Conservation (phyloP, 1,284 basidiomycete genomes). For the Sanghuangporus weigelae region DNA sequence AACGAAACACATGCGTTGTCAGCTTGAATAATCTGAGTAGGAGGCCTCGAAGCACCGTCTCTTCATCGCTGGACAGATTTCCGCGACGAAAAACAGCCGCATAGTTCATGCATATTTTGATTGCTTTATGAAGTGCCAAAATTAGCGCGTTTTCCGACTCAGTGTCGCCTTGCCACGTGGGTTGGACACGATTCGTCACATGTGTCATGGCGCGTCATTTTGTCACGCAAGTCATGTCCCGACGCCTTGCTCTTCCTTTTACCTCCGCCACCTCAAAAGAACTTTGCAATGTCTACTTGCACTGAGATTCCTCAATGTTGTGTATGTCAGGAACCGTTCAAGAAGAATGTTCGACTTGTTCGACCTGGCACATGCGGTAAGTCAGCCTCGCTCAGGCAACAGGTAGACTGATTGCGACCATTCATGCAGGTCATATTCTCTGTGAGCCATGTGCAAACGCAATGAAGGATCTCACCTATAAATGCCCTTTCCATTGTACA, state of each 20-base stretch:
- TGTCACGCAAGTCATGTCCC: neutral
- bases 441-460: neutral
- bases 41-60: no score
- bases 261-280: neutral
- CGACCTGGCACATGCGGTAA: neutral
- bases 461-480: neutral
- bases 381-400: neutral
- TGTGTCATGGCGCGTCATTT: neutral
- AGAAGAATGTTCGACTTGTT: neutral
- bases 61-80: no score
- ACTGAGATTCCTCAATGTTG: neutral
- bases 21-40: no score
- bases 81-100: no score
- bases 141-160: neutral
- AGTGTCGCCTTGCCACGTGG: neutral
- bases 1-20: no score
- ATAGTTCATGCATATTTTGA: no score
- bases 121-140: no score
- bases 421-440: neutral
- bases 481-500: neutral
- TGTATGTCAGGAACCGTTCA: neutral
- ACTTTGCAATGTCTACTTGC: neutral
- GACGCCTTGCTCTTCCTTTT: neutral
- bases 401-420: no score
- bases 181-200: no score